Base-by-base conservation (phyloP, 495 filamentous ascomycete genomes). In the Lasiosphaeria hispida region DNA sequence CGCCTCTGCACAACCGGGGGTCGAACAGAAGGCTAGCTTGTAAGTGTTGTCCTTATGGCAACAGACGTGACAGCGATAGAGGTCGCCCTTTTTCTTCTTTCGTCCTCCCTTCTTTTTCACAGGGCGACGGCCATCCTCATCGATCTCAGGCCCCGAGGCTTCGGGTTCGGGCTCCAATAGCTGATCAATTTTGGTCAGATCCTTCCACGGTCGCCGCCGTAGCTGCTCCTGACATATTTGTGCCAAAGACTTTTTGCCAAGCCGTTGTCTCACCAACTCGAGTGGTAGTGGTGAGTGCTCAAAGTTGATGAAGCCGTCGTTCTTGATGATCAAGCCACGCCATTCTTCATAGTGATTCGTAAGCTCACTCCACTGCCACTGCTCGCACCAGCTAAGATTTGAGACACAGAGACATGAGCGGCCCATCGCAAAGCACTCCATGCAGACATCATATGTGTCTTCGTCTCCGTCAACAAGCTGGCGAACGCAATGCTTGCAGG, bases 351-450 rank as follows among this genome's bases (percentile, higher is more conserved):
- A 87, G 48, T 87, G 85, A n/a, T 82, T 72, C 0, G 79, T 73
- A n/a, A 97, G 77, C 6, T 89, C 81, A 35, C 83, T 78, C 93
- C 91, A 97, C 15, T 79, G 72, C 74, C 92, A 96, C 69, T 98
- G 94, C 65, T 98, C 92, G 23, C 90, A 88, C 93, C 93, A 98
- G 52, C 82, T 86, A 30, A 94, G 81, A 9, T 83, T 85, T 6
- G 91, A 94, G 36, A 94, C 80, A 63, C 94, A 98, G 7, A 77
- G 79, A 68, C 94, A 98, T 60, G 91, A 95, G 48, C 94, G 85
- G 36, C 94, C 94, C 84, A 96, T 93, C 13, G 84, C 86, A 62
- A 92, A 97, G 68, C 94, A 98, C 42, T 98, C 93, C 85, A 98
- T 90, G 68, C 94, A 98, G 10, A 98, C 82, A 65, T 98, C 94